These are phyloP conservation scores for Wickerhamomyces pijperi DNA, from an alignment of 805 yeast genomes.

Conservation along the genomic window DNA sequence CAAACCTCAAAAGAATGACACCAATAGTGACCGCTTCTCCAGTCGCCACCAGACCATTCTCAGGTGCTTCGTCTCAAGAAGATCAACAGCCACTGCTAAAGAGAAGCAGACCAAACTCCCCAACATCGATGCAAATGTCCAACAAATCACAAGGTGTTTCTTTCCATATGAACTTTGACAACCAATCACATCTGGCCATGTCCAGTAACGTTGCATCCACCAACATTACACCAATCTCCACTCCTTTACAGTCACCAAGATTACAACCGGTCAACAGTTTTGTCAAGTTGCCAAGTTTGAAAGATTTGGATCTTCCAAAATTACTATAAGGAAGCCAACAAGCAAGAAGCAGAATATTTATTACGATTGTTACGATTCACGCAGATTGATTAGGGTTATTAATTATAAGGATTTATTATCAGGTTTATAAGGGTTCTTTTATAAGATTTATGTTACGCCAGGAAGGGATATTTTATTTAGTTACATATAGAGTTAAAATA, in stretches of 20 bases:
- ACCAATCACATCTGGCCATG: neutral
- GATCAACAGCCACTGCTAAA: constrained; percentile 21
- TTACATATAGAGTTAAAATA: too few relatives aligned
- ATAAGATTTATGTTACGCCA: too few relatives aligned
- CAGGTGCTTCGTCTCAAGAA: constrained; percentile 18
- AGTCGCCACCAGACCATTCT: constrained; percentile 16
- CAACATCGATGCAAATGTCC: constrained; percentile 24
- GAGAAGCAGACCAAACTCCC: constrained; percentile 39
- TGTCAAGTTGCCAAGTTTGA: constrained; percentile 16
- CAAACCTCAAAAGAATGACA: constrained; percentile 26
- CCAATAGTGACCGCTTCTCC: constrained; percentile 20
- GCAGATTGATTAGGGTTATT: too few relatives aligned
- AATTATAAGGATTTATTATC: too few relatives aligned
- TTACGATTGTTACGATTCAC: too few relatives aligned
- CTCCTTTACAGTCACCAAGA: constrained; percentile 39
- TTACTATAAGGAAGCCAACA: constrained; percentile 2
- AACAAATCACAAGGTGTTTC: too few relatives aligned
- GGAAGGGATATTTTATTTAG: too few relatives aligned
- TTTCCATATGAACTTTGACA: neutral
- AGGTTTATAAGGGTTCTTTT: too few relatives aligned
- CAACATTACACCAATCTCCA: constrained; percentile 31
- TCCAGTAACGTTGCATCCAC: neutral
- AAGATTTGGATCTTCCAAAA: constrained; percentile 17
- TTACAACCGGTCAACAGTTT: constrained; percentile 13
- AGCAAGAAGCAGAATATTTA: too few relatives aligned